These are phyloP conservation scores for Chlorella sp. DNA, from an alignment of 139 green algal species.

Conservation along the genomic window DNA sequence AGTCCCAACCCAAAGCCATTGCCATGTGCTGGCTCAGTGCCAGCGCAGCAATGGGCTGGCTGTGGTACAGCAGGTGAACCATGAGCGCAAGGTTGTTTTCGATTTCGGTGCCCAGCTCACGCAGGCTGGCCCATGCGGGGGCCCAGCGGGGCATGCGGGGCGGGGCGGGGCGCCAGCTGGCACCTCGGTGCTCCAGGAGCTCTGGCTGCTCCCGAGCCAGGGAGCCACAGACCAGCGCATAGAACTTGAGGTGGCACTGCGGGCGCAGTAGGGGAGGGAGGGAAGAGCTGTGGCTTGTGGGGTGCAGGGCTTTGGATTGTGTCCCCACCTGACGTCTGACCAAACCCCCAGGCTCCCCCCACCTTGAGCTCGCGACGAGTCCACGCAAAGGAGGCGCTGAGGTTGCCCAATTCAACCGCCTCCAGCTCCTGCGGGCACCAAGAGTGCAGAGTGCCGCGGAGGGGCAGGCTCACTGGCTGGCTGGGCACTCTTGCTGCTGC, in stretches of 20 bases:
- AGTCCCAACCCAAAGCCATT: background rate
- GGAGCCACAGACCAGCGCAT: background rate
- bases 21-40: background rate
- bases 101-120: background rate
- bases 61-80: background rate
- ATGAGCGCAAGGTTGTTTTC: background rate
- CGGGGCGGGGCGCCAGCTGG: background rate
- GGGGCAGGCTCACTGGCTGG: no score
- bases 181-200: background rate
- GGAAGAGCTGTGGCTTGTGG: background rate
- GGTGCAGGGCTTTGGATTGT: no score
- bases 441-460: no score
- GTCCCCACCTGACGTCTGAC: no score
- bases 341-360: no score
- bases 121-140: background rate
- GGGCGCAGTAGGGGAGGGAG: background rate
- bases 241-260: conserved; percentile 14
- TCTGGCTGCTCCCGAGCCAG: background rate
- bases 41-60: background rate
- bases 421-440: background rate
- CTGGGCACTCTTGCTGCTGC: no score
- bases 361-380: background rate
- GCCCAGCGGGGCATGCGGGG: background rate
- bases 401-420: background rate
- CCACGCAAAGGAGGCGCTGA: background rate